phyloP scores from a whole-genome alignment of 2,329 filamentous ascomycete genomes.

The Penicillium sp. region DNA sequence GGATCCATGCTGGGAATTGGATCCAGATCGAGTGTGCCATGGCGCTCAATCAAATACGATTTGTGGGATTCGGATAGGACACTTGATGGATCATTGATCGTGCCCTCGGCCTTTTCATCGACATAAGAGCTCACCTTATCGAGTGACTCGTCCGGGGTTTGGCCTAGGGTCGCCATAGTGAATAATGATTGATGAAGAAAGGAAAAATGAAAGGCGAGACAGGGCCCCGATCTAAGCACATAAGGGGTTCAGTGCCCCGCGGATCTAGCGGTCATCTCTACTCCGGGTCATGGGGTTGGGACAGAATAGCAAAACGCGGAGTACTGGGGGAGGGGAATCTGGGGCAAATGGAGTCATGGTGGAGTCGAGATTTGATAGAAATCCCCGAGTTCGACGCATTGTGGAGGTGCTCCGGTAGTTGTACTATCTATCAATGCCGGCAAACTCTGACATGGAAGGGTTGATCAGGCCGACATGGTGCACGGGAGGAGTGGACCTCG shows the following conservation, averaged over 20 bases:
- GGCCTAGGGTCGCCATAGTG: constrained; percentile 3
- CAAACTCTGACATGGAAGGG: background rate
- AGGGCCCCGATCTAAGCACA: background rate
- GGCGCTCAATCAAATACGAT: constrained; percentile 52
- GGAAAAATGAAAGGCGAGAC: background rate
- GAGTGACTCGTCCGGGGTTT: background rate
- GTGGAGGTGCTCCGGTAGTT: background rate
- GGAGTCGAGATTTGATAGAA: background rate
- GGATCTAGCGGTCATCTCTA: constrained; percentile 1
- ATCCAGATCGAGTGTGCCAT: constrained; percentile 56
- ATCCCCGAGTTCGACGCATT: background rate
- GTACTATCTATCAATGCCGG: background rate
- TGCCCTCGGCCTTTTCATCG: constrained; percentile 16
- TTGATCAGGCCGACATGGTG: background rate
- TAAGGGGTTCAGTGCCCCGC: background rate
- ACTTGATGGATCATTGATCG: constrained; percentile 4
- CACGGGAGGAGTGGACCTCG: background rate
- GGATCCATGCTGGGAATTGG: constrained; percentile 51
- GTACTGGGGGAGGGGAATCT: background rate
- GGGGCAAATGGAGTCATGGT: background rate
- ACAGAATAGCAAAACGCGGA: background rate
- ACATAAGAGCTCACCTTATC: constrained; percentile 12
- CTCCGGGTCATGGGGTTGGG: background rate
- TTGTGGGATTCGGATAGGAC: constrained; percentile 26
- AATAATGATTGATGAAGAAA: background rate